Evolutionary conservation across 148 eudicot genomes (phyloP).

Genomic region (Vaccinium macrocarpon): DNA sequence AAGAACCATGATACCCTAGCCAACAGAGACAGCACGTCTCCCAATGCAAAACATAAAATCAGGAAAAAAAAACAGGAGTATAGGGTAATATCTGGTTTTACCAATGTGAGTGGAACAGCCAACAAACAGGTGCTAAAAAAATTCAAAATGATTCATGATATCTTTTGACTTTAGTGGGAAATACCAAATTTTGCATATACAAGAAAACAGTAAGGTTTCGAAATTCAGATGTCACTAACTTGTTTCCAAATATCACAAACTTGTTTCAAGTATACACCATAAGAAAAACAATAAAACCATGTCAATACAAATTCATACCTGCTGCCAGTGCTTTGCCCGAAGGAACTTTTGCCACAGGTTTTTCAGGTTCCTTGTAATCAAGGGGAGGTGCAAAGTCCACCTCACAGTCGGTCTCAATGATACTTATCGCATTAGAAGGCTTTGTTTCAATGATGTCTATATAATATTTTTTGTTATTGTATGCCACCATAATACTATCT

Average conservation of each 20-base stretch:
- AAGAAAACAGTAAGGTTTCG: neutral
- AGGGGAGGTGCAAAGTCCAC: constrained; percentile 99
- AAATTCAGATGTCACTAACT: neutral
- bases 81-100: neutral
- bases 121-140: neutral
- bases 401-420: constrained; percentile 95
- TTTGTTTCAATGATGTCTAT: constrained; percentile 83
- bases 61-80: neutral
- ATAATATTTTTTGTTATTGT: constrained; percentile 85
- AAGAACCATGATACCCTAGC: neutral
- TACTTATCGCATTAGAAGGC: constrained; percentile 77
- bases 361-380: constrained; percentile 92
- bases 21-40: neutral
- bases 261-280: neutral
- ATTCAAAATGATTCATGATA: neutral
- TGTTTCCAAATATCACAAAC: neutral
- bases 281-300: neutral
- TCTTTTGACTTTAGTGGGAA: neutral
- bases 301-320: constrained; percentile 40
- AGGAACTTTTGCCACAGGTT: constrained; percentile 40
- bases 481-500: constrained; percentile 90
- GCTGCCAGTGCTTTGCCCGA: constrained; percentile 52
- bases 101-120: neutral
- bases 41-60: neutral
- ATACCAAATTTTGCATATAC: neutral